These are phyloP conservation scores for Termitomyces bulborhizus DNA, from an alignment of 768 basidiomycete species.

Conservation along the genomic window DNA sequence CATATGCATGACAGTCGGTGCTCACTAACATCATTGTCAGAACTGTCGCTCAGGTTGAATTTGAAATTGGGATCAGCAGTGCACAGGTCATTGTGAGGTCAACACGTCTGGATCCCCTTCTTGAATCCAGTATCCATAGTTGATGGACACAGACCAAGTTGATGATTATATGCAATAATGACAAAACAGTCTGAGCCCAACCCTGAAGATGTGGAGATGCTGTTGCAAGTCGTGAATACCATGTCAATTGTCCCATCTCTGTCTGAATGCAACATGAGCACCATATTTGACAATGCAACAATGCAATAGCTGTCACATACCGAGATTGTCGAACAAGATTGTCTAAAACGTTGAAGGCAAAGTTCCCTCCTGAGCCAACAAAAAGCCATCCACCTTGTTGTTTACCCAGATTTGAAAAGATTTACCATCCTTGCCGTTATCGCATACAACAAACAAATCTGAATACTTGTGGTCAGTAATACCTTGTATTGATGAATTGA, in stretches of 20 bases:
- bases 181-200: slow-evolving; percentile 73
- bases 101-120: slow-evolving; percentile 53
- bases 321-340: slow-evolving; percentile 87
- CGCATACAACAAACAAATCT: slow-evolving; percentile 91
- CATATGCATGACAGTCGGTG: background rate
- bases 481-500: background rate
- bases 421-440: slow-evolving; percentile 48
- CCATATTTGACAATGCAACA: slow-evolving; percentile 1
- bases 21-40: slow-evolving; percentile 43
- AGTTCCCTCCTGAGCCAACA: slow-evolving; percentile 55
- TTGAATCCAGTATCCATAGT: slow-evolving; percentile 42
- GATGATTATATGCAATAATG: slow-evolving; percentile 91
- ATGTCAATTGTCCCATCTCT: slow-evolving; percentile 96
- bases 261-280: slow-evolving; percentile 36
- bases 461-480: background rate
- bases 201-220: slow-evolving; percentile 62
- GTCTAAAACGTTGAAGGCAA: slow-evolving; percentile 75
- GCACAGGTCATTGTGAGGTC: slow-evolving; percentile 78
- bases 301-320: slow-evolving; percentile 33
- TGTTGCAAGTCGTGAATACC: slow-evolving; percentile 80
- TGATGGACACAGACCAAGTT: slow-evolving; percentile 73
- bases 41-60: slow-evolving; percentile 56
- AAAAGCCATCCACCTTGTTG: slow-evolving; percentile 70
- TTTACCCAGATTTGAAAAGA: slow-evolving; percentile 93
- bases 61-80: slow-evolving; percentile 72